These are phyloP conservation scores for Nitzschia sp. DNA, from an alignment of 108 stramenopile species.

Conservation along the genomic window DNA sequence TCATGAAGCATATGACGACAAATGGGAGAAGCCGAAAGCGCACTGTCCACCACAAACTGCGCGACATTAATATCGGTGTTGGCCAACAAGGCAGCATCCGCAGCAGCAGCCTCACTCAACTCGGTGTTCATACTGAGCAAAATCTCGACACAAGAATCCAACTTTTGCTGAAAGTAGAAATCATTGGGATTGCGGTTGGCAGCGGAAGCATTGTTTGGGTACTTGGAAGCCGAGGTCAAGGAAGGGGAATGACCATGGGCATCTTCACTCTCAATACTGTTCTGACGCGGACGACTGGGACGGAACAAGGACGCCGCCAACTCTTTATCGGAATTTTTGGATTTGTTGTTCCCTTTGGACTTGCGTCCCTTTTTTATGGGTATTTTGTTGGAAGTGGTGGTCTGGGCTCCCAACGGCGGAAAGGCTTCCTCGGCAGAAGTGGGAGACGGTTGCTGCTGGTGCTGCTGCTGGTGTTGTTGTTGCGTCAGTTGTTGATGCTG, in stretches of 20 bases:
- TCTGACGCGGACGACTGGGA: conserved; percentile 44
- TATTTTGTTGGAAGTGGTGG: not conserved
- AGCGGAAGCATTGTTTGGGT: conserved; percentile 3
- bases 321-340: conserved; percentile 32
- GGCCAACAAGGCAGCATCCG: conserved; percentile 52
- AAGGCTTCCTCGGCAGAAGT: conserved; percentile 25
- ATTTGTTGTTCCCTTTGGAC: conserved; percentile 14
- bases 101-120: conserved; percentile 54
- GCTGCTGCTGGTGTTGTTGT: not conserved
- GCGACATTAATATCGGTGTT: conserved; percentile 70
- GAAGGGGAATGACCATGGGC: conserved; percentile 6
- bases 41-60: conserved; percentile 69
- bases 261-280: conserved; percentile 43
- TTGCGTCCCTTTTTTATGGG: conserved; percentile 19
- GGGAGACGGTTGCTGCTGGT: not conserved
- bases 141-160: conserved; percentile 60
- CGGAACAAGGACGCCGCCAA: conserved; percentile 46
- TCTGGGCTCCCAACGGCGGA: conserved; percentile 40
- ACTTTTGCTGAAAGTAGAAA: conserved; percentile 38
- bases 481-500: not conserved
- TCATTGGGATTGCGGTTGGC: not conserved
- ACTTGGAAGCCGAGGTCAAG: not conserved
- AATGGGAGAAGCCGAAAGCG: conserved; percentile 58
- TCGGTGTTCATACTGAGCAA: conserved; percentile 64
- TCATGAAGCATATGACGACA: conserved; percentile 74